Evolutionary conservation across 2,329 filamentous ascomycete genomes (phyloP), one percentile per base, ranked within the genome.

Genomic region (Lachnellula arida): DNA sequence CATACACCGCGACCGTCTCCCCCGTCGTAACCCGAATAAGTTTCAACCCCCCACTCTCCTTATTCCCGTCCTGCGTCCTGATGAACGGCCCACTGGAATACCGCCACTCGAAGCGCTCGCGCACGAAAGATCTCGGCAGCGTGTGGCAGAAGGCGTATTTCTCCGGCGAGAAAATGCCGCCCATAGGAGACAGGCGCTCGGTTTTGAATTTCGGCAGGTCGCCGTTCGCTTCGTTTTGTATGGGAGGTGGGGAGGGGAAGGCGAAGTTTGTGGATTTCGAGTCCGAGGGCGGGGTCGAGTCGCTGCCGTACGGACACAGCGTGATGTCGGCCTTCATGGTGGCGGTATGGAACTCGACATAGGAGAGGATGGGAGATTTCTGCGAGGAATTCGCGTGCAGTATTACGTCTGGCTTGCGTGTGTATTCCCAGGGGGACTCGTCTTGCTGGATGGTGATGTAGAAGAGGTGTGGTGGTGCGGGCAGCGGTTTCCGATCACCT

Each of bases 1-100:
- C 63, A 57, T 65, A 67, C n/a, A 67, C 65, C 6, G 64, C 65
- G 1, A 67, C 57, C 9, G 60, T 61, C 35, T 66, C 65, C 2
- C 62, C 62, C 0, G 60, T 67, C 15, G 53, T 58, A 8, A 55
- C 54, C 5, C 65, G 47, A n/a, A 66, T 51, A 11, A 67, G 34
- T 32, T 66, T 67, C 52, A 67, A 46, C 0, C 60, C 63, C 2
- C 62, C 62, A 28, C 58, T 57, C 48, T 65, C 56, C 51, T 60
- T 43, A n/a, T 53, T 34, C 14, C 56, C 58, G 35, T 62, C 49
- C n/a, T 54, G 50, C 14, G 49, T 56, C 7, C 60, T 49, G 7
- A 54, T 46, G 17, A 65, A 62, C 5, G 52, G 55, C 3, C 59
- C 53, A 34, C 46, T 47, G 2, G 59, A 52, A 37, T 63, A 57